A percentile compares a stretch with the other conserved stretches of the same genome.
phyloP scores from a whole-genome alignment of 495 filamentous ascomycete genomes.

The Geopyxis carbonaria region DNA sequence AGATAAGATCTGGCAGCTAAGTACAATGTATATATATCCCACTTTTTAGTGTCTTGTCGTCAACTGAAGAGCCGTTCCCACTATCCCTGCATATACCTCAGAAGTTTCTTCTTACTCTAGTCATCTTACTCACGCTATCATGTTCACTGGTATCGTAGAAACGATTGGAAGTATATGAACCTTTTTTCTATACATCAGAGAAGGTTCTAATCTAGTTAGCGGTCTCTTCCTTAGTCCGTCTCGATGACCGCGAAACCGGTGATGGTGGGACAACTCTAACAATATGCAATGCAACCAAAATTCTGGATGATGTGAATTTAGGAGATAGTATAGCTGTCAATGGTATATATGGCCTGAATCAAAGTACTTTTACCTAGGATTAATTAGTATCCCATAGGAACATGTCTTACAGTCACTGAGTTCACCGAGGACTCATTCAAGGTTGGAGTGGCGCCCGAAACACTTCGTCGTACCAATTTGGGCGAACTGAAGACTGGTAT shows the following conservation, averaged over 20 bases:
- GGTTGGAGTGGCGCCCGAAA: conserved; percentile 90
- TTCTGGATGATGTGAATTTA: conserved; percentile 66
- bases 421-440: conserved; percentile 45
- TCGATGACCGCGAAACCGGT: conserved; percentile 58
- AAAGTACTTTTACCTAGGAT: neutral
- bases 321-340: conserved; percentile 91
- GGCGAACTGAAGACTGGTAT: conserved; percentile 29
- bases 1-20: too few species aligned
- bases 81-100: too few species aligned
- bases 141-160: conserved; percentile 50
- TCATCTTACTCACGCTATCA: neutral
- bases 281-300: conserved; percentile 53
- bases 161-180: conserved; percentile 62
- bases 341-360: conserved; percentile 37
- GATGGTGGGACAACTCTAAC: conserved; percentile 56
- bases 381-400: conserved; percentile 30
- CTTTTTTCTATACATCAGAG: neutral
- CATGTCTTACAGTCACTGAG: conserved; percentile 79
- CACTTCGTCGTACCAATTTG: conserved; percentile 88
- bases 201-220: conserved; percentile 35
- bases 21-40: too few species aligned
- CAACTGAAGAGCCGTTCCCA: too few species aligned
- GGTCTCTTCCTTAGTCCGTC: conserved; percentile 61
- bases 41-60: too few species aligned
- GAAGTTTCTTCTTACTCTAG: too few species aligned